Conservation (phyloP, 192 early-diverging fungal genomes). For the Jimgerdemannia lactiflua region DNA sequence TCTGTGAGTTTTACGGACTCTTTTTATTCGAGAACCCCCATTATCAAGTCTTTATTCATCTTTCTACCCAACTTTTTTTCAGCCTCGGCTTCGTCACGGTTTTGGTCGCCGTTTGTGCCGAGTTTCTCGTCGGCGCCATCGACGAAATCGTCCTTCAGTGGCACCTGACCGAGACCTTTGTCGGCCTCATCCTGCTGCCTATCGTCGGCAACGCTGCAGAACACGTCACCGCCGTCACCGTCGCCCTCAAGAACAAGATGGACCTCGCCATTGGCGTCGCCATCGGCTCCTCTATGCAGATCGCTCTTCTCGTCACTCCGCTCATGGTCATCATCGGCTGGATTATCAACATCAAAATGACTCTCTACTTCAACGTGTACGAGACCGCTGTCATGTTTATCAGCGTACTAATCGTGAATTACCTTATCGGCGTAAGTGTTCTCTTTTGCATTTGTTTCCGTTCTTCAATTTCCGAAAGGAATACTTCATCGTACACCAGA, state of each 20-base stretch:
- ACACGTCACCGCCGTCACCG: slow-evolving; percentile 80
- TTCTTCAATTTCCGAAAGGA: not conserved
- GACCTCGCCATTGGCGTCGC: slow-evolving; percentile 87
- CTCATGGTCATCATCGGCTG: slow-evolving; percentile 79
- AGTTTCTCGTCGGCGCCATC: slow-evolving; percentile 81
- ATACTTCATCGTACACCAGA: not conserved
- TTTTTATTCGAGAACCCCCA: too few species aligned
- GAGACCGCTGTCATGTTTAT: slow-evolving; percentile 85
- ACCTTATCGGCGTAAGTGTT: slow-evolving; percentile 50
- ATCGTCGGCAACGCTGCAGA: slow-evolving; percentile 92
- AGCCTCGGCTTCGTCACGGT: slow-evolving; percentile 65
- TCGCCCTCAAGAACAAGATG: slow-evolving; percentile 88
- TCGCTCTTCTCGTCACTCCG: slow-evolving; percentile 75
- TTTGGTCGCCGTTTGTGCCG: slow-evolving; percentile 76
- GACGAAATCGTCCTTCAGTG: slow-evolving; percentile 70
- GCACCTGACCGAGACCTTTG: slow-evolving; percentile 77
- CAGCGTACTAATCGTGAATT: slow-evolving; percentile 79
- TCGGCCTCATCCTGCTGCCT: slow-evolving; percentile 88
- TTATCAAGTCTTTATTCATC: too few species aligned
- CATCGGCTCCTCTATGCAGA: slow-evolving; percentile 86
- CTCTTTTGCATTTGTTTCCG: not conserved
- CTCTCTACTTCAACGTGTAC: slow-evolving; percentile 80
- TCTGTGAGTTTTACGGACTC: too few species aligned
- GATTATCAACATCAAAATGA: slow-evolving; percentile 68
- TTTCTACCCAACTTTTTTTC: not conserved